These are phyloP conservation scores for Solanum tarapatanum DNA, from an alignment of 257 asterid genomes.

Conservation along the genomic window DNA sequence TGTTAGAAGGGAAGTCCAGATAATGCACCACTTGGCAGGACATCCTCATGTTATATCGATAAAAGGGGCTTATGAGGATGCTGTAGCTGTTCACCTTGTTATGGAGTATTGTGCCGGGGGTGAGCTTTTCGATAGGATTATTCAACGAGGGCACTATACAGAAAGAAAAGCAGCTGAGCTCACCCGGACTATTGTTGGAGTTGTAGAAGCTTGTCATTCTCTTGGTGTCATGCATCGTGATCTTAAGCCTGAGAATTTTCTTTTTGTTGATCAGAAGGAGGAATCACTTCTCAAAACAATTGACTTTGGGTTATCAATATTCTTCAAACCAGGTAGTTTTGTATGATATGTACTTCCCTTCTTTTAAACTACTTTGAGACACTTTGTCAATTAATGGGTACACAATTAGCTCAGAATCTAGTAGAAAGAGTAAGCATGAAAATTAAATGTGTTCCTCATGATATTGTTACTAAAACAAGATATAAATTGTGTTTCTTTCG, in stretches of 20 bases:
- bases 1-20: slow-evolving; percentile 90
- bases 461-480: neutral
- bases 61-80: slow-evolving; percentile 87
- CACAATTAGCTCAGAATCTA: neutral
- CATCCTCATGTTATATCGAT: slow-evolving; percentile 83
- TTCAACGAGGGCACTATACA: slow-evolving; percentile 80
- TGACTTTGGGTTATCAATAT: slow-evolving; percentile 79
- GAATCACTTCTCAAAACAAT: slow-evolving; percentile 87
- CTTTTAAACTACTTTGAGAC: neutral
- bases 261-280: slow-evolving; percentile 69
- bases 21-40: slow-evolving; percentile 87
- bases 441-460: neutral
- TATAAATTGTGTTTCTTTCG: neutral
- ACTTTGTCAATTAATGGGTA: neutral
- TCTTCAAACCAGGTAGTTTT: slow-evolving; percentile 78
- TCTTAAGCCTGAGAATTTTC: slow-evolving; percentile 93
- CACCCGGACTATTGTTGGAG: slow-evolving; percentile 86
- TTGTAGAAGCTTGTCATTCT: slow-evolving; percentile 90
- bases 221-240: slow-evolving; percentile 94
- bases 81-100: slow-evolving; percentile 75
- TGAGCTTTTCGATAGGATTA: slow-evolving; percentile 86
- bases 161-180: slow-evolving; percentile 96
- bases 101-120: slow-evolving; percentile 95
- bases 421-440: neutral
- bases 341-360: neutral